These are phyloP conservation scores for Aspergillus funiculosus DNA, from an alignment of 495 filamentous ascomycete genomes.

Conservation along the genomic window DNA sequence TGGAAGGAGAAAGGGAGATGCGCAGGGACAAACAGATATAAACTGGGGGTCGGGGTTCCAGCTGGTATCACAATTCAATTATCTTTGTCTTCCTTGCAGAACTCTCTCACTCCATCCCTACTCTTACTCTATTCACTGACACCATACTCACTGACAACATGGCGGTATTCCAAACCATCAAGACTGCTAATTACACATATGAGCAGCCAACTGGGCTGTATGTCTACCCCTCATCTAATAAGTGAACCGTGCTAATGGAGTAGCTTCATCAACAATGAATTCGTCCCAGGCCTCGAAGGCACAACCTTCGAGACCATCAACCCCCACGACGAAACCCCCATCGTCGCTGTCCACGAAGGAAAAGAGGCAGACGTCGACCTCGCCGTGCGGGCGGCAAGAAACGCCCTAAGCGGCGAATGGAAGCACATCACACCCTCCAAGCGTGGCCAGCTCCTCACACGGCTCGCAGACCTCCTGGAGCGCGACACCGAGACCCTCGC, in stretches of 20 bases:
- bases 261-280: conserved; percentile 41
- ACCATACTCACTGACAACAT: not conserved
- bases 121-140: not conserved
- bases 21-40: too few species aligned
- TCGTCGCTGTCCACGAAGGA: conserved; percentile 25
- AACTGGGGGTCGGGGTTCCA: too few species aligned
- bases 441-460: conserved; percentile 42
- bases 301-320: conserved; percentile 24
- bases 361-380: conserved; percentile 39
- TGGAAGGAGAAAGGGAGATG: too few species aligned
- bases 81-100: not conserved
- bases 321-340: conserved; percentile 26
- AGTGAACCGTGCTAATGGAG: too few species aligned
- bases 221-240: not conserved
- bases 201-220: not conserved
- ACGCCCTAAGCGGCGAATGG: conserved; percentile 23
- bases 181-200: not conserved
- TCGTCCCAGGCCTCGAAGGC: conserved; percentile 17
- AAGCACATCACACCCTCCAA: conserved; percentile 36
- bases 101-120: not conserved
- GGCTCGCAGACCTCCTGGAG: conserved; percentile 31
- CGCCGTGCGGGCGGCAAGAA: conserved; percentile 49
- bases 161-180: conserved; percentile 7
- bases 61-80: too few species aligned
- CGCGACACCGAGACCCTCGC: conserved; percentile 22